Evolutionary conservation across 2,329 filamentous ascomycete species (phyloP).

Genomic region (Aspergillus ruber): DNA sequence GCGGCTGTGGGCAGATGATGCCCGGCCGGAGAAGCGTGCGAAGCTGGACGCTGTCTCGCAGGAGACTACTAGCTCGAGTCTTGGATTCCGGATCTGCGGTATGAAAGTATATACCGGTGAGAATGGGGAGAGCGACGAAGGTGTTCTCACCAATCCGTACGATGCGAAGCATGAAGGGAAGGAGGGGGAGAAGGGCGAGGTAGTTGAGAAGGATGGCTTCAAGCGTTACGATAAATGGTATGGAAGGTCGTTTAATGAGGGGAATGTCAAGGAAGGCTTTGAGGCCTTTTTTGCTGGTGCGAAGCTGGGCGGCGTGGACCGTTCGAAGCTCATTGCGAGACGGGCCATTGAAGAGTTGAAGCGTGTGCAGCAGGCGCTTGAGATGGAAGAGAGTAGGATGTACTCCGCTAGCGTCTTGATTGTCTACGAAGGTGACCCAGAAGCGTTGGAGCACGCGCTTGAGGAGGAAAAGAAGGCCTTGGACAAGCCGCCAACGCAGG

Average conservation of each 20-base stretch:
- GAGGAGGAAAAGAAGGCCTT: slow-evolving; percentile 36
- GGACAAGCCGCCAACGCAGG: slow-evolving; percentile 20
- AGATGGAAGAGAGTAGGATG: slow-evolving; percentile 58
- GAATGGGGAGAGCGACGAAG: slow-evolving; percentile 25
- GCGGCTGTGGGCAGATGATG: slow-evolving; percentile 73
- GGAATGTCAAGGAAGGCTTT: slow-evolving; percentile 54
- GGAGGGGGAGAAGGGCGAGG: slow-evolving; percentile 39
- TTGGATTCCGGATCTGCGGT: slow-evolving; percentile 60
- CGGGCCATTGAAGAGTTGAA: slow-evolving; percentile 38
- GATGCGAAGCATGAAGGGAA: slow-evolving; percentile 39
- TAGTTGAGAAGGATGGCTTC: slow-evolving; percentile 47
- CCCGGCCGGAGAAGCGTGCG: slow-evolving; percentile 51
- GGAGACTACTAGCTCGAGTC: slow-evolving; percentile 52
- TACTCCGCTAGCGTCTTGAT: slow-evolving; percentile 60
- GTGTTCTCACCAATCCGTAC: slow-evolving; percentile 27
- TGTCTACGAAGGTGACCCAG: slow-evolving; percentile 59
- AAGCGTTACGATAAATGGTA: slow-evolving; percentile 61
- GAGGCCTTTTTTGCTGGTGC: slow-evolving; percentile 49
- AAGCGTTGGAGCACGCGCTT: slow-evolving; percentile 47
- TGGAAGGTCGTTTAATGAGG: slow-evolving; percentile 51
- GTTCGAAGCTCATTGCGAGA: slow-evolving; percentile 38
- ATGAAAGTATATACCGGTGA: slow-evolving; percentile 54
- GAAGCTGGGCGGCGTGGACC: slow-evolving; percentile 34
- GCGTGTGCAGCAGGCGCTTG: slow-evolving; percentile 43
- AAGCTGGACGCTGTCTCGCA: slow-evolving; percentile 54